Base-by-base conservation (phyloP, 2,329 filamentous ascomycete genomes). In the Penicillium sp. region DNA sequence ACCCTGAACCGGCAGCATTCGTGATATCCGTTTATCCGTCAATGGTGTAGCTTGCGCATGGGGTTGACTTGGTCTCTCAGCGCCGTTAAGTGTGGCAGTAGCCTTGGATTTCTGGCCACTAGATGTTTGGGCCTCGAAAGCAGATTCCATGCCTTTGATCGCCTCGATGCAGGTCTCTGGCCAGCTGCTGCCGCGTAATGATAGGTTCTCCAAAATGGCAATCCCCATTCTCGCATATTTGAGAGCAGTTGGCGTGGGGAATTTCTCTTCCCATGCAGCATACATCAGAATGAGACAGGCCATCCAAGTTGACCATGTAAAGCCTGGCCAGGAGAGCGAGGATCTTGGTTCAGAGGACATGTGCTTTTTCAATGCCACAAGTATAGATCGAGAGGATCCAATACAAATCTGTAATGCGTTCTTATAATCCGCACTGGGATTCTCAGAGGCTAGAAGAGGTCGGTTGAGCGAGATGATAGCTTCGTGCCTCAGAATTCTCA, bases 261-360 rank as follows among this genome's bases (percentile, higher is more conserved):
- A 65, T 31, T 81, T 73, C 0, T 72, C 71, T 56, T 79, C 77
- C 57, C 77, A 78, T 0, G 78, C 78, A 4, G 80, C 80, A 49
- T 80, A 79, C 4, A 81, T 75, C 4, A 82, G 62, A 19, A 82
- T 77, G 37, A 82, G 79, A 1, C 77, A 78, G 54, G 79, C 80
- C 60, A 82, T 82, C 80, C 80, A 82, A 0, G 79, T 71, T 1
- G 76, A 76, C 80, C 80, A 82, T 0, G 80, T 82, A 37, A 80
- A 80, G 0, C 79, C 80, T 3, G 79, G 79, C 78, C 80, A 82
- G 0, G 79, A 65, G 25, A 82, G 64, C 0, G 77, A 74, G 7
- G 30, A 57, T 53, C 54, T 37, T 17, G 33, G 58, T 7, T 33
- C 36, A 42, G 42, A 55, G 36, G 58, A 66, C 57, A 58, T 63